Conservation (phyloP, 73 alveolate species). For the Uronychia setigera region DNA sequence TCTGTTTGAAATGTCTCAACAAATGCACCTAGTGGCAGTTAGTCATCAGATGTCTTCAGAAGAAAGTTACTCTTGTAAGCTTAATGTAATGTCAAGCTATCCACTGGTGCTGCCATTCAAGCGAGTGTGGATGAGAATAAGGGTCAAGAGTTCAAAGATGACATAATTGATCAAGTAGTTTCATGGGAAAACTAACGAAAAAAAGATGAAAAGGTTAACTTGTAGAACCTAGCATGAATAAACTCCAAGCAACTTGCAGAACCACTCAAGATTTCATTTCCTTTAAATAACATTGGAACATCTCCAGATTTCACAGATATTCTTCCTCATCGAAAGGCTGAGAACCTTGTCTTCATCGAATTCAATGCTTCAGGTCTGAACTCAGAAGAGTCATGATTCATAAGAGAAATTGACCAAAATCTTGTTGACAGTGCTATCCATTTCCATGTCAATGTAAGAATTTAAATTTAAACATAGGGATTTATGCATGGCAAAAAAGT, state of each 20-base stretch:
- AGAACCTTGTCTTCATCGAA: conserved; percentile 2
- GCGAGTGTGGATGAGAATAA: background rate
- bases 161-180: background rate
- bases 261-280: background rate
- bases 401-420: background rate
- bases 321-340: background rate
- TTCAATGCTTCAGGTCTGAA: background rate
- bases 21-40: background rate
- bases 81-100: background rate
- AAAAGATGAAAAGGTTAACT: no score
- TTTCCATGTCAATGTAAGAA: conserved; percentile 3
- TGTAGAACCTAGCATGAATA: background rate
- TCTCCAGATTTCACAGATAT: background rate
- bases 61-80: background rate
- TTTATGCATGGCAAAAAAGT: background rate
- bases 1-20: background rate
- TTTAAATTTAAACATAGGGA: background rate
- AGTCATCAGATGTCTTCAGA: background rate
- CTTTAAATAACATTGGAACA: background rate
- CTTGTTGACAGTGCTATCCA: conserved; percentile 10
- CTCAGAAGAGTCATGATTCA: background rate
- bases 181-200: background rate
- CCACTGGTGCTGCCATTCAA: background rate
- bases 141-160: background rate
- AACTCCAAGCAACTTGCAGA: background rate